Evolutionary conservation across 257 asterid species (phyloP).

Genomic region (Eucommia ulmoides): DNA sequence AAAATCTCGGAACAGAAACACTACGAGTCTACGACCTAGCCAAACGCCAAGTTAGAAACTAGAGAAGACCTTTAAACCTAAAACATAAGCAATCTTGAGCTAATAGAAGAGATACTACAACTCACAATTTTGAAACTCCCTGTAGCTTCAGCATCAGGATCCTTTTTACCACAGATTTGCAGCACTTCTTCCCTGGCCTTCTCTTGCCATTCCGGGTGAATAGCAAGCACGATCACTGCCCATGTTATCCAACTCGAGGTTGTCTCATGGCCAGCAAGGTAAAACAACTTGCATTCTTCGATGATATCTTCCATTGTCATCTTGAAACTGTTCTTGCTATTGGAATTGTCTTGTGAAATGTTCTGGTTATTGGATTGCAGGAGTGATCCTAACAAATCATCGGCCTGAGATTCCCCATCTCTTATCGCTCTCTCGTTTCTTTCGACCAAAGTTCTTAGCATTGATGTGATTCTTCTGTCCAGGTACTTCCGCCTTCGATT

Average conservation of each 20-base stretch:
- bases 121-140: constrained; percentile 43
- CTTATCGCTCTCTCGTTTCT: constrained; percentile 19
- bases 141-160: constrained; percentile 25
- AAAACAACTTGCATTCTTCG: constrained; percentile 46
- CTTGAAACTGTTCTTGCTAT: constrained; percentile 5
- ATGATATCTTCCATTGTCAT: constrained; percentile 42
- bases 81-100: not conserved
- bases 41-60: not conserved
- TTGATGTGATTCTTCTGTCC: constrained; percentile 24
- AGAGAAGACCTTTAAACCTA: not conserved
- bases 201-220: constrained; percentile 46
- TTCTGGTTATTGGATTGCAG: constrained; percentile 24
- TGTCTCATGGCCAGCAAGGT: constrained; percentile 47
- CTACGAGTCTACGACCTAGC: not conserved
- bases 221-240: constrained; percentile 35
- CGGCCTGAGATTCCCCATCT: constrained; percentile 15
- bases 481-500: constrained; percentile 28
- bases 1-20: no score
- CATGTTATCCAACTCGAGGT: constrained; percentile 40
- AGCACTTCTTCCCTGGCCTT: constrained; percentile 44
- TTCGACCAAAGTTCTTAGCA: constrained; percentile 27
- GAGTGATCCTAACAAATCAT: constrained; percentile 28
- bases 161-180: constrained; percentile 16
- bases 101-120: not conserved
- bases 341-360: constrained; percentile 4